Evolutionary conservation across 257 asterid genomes (phyloP).

Genomic region (Lycium ferocissimum): DNA sequence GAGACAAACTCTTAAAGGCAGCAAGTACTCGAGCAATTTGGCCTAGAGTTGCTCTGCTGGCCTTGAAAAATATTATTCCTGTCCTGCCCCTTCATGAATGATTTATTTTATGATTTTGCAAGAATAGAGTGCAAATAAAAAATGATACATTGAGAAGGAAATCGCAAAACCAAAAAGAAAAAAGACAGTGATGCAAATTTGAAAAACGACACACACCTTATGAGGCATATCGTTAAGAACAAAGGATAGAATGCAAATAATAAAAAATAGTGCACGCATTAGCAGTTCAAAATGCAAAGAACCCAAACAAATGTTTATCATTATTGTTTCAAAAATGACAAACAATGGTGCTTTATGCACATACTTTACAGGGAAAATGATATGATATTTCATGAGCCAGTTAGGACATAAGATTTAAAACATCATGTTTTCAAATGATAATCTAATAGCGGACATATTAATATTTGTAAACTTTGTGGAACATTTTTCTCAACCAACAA

Average conservation of each 20-base stretch:
- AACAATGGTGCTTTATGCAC: neutral
- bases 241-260: neutral
- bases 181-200: neutral
- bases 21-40: neutral
- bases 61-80: neutral
- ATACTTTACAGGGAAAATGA: slow-evolving; percentile 1
- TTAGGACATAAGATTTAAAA: neutral
- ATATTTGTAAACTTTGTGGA: neutral
- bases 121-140: neutral
- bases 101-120: slow-evolving; percentile 9
- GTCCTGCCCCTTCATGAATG: neutral
- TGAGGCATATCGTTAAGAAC: neutral
- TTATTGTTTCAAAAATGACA: neutral
- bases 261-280: neutral
- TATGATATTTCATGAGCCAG: neutral
- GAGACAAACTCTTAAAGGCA: neutral
- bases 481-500: neutral
- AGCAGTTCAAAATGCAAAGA: neutral
- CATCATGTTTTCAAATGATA: neutral
- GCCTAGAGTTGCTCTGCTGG: neutral
- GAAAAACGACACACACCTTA: too few species aligned
- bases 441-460: slow-evolving; percentile 8
- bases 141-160: neutral
- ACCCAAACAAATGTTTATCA: neutral
- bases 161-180: neutral